These are phyloP conservation scores for Wallemia ichthyophaga DNA, from an alignment of 1,284 basidiomycete species.

Conservation along the genomic window DNA sequence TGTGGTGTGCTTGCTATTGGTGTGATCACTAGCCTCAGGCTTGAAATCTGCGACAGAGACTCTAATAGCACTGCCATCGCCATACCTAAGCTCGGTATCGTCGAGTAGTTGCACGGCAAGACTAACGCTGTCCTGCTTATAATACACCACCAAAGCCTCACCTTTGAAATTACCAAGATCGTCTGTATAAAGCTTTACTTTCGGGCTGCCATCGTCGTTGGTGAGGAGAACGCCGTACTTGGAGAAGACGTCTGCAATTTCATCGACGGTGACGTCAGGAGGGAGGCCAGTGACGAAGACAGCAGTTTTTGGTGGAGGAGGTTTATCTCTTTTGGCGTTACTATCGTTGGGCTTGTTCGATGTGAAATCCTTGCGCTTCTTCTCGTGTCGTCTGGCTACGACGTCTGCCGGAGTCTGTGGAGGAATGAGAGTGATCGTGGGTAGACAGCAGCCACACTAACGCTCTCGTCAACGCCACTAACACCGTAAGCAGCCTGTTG, in stretches of 20 bases:
- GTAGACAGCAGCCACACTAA: no score
- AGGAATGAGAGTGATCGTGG: constrained; percentile 6
- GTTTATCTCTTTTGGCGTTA: constrained; percentile 23
- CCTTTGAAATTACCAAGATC: constrained; percentile 64
- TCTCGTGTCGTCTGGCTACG: constrained; percentile 20
- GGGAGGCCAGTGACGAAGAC: constrained; percentile 74
- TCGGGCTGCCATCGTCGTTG: constrained; percentile 54
- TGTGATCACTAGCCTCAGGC: constrained; percentile 20
- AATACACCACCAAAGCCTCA: constrained; percentile 83
- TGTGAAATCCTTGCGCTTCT: constrained; percentile 17
- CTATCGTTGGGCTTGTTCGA: constrained; percentile 11
- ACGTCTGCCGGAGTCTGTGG: neutral
- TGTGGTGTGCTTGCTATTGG: constrained; percentile 9
- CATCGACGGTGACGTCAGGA: constrained; percentile 36
- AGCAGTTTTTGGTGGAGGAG: constrained; percentile 38
- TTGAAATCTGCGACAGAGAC: constrained; percentile 59
- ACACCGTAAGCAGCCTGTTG: constrained; percentile 83
- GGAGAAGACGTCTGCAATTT: constrained; percentile 50
- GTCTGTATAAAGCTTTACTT: constrained; percentile 75
- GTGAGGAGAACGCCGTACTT: constrained; percentile 79
- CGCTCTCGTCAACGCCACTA: constrained; percentile 64
- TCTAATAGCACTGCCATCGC: constrained; percentile 32
- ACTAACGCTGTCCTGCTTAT: constrained; percentile 78
- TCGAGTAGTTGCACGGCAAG: constrained; percentile 65
- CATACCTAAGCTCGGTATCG: constrained; percentile 69